Conservation (phyloP, 1,139 yeast species). For the Blastobotrys buckinghamii region DNA sequence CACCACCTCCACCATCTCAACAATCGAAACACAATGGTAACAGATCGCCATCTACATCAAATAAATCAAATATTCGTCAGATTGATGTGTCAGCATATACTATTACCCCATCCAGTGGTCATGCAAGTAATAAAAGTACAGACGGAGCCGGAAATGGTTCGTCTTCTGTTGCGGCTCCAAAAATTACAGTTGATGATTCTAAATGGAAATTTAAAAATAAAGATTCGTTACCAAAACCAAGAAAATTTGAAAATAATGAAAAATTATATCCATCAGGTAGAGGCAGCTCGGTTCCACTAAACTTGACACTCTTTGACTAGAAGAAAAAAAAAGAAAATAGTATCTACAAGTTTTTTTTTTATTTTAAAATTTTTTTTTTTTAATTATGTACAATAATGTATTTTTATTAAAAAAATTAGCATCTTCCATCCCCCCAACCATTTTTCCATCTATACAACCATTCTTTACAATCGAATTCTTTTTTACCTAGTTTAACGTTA, state of each 20-base stretch:
- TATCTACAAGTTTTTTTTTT: background rate
- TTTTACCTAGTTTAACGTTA: constrained; percentile 77
- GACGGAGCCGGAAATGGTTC: constrained; percentile 12
- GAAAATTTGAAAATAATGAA: constrained; percentile 60
- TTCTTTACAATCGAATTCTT: constrained; percentile 72
- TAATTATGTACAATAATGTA: background rate
- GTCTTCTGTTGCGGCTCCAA: constrained; percentile 10
- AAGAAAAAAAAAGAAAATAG: background rate
- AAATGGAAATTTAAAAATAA: constrained; percentile 69
- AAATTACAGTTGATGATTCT: constrained; percentile 54
- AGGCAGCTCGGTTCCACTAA: constrained; percentile 88
- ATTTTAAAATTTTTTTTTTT: background rate
- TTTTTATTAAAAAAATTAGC: constrained; percentile 14
- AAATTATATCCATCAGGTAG: constrained; percentile 94
- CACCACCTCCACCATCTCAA: constrained; percentile 17
- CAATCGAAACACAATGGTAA: constrained; percentile 16
- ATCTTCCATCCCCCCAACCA: constrained; percentile 33
- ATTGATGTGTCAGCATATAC: constrained; percentile 32
- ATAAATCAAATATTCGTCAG: constrained; percentile 21
- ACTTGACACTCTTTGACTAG: constrained; percentile 43
- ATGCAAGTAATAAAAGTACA: no score
- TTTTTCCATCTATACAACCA: constrained; percentile 91
- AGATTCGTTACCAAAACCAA: constrained; percentile 73
- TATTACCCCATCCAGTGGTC: constrained; percentile 22
- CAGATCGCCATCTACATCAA: constrained; percentile 21